phyloP scores from a whole-genome alignment of 148 eudicot species.

The Beta vulgaris region DNA sequence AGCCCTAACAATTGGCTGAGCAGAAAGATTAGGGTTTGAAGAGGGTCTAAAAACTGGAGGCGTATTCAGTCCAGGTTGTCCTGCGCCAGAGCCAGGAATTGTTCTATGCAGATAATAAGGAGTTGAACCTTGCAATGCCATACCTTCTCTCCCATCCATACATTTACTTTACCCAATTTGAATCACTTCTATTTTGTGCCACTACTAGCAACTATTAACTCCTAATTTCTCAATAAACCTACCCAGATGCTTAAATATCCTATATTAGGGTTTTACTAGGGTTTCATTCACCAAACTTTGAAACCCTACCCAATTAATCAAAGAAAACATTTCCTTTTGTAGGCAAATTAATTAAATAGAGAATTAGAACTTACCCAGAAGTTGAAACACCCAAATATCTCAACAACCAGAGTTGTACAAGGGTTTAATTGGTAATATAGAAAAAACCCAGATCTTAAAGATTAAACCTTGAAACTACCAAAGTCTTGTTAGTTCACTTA shows the following conservation, averaged over 20 bases:
- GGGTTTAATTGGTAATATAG: slow-evolving; percentile 19
- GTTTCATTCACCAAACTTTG: too few relatives aligned
- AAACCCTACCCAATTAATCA: too few relatives aligned
- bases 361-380: slow-evolving; percentile 24
- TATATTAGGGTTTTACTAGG: slow-evolving; percentile 24
- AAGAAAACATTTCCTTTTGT: too few relatives aligned
- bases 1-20: slow-evolving; percentile 32
- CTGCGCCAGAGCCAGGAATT: slow-evolving; percentile 25
- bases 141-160: slow-evolving; percentile 59
- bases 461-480: slow-evolving; percentile 13
- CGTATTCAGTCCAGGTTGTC: slow-evolving; percentile 32
- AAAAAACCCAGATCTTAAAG: slow-evolving; percentile 34
- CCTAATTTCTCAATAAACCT: slow-evolving; percentile 12
- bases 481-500: not conserved
- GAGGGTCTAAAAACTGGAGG: slow-evolving; percentile 34
- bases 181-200: not conserved
- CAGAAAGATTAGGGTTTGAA: slow-evolving; percentile 38
- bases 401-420: not conserved
- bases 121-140: slow-evolving; percentile 47
- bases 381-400: slow-evolving; percentile 23
- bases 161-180: slow-evolving; percentile 32
- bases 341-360: too few relatives aligned
- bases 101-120: slow-evolving; percentile 44
- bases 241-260: slow-evolving; percentile 21
- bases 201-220: not conserved